These are phyloP conservation scores for Neurospora discreta DNA, from an alignment of 495 filamentous ascomycete species.

Conservation along the genomic window DNA sequence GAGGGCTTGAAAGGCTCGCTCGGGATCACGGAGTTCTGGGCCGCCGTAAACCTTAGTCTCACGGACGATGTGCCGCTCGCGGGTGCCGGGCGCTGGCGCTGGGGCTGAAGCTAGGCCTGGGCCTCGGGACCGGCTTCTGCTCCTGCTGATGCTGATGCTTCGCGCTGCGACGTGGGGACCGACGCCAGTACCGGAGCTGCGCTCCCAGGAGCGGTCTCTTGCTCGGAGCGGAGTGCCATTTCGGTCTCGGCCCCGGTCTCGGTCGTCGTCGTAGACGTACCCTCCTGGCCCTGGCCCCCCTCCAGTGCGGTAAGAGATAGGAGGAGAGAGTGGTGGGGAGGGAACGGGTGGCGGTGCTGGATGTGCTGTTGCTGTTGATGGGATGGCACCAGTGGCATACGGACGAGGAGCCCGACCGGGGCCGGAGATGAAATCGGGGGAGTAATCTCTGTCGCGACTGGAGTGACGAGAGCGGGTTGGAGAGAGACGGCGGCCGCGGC, in stretches of 20 bases:
- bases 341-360: slow-evolving; percentile 1
- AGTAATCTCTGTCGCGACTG: background rate
- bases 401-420: background rate
- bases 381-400: background rate
- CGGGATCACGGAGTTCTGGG: background rate
- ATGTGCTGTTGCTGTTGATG: background rate
- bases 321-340: background rate
- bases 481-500: background rate
- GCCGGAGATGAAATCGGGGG: background rate
- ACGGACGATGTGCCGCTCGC: background rate
- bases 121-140: background rate
- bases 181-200: background rate
- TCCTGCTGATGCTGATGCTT: background rate
- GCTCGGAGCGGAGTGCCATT: background rate
- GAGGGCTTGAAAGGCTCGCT: background rate
- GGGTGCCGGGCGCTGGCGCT: background rate
- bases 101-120: background rate
- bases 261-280: background rate
- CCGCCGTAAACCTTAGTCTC: background rate
- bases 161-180: background rate
- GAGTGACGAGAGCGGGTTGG: background rate
- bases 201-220: background rate
- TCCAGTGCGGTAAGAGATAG: background rate
- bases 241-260: background rate
- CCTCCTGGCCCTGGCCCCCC: background rate